phyloP scores from a whole-genome alignment of 2,329 filamentous ascomycete genomes.

The Monosporascus sp. region DNA sequence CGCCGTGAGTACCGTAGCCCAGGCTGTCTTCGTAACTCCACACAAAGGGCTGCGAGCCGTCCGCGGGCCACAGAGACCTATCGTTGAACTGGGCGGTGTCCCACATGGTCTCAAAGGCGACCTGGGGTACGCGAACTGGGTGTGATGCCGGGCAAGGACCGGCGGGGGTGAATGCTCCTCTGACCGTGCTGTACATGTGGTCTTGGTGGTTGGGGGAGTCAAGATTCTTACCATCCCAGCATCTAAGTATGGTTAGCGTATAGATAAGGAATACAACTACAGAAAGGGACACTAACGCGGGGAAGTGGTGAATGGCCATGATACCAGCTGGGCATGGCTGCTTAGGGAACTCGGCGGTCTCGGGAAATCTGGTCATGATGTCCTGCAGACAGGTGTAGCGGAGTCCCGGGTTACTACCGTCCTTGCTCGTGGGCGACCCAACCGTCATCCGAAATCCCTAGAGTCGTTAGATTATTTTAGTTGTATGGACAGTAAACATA shows the following conservation, averaged over 20 bases:
- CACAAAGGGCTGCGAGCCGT: slow-evolving; percentile 31
- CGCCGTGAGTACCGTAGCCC: slow-evolving; percentile 27
- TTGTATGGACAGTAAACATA: slow-evolving; percentile 6
- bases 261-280: background rate
- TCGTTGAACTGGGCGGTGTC: slow-evolving; percentile 34
- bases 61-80: slow-evolving; percentile 30
- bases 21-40: slow-evolving; percentile 28
- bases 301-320: slow-evolving; percentile 34
- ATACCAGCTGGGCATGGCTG: slow-evolving; percentile 32
- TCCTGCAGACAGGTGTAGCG: slow-evolving; percentile 28
- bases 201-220: slow-evolving; percentile 27
- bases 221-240: slow-evolving; percentile 21
- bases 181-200: slow-evolving; percentile 34
- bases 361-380: slow-evolving; percentile 31
- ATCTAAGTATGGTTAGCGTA: slow-evolving; percentile 18
- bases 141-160: slow-evolving; percentile 31
- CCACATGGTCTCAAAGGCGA: slow-evolving; percentile 41
- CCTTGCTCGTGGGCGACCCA: slow-evolving; percentile 22
- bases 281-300: slow-evolving; percentile 19
- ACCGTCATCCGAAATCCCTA: slow-evolving; percentile 38
- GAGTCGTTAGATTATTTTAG: slow-evolving; percentile 4
- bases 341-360: slow-evolving; percentile 30
- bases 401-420: slow-evolving; percentile 22
- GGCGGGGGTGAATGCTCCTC: slow-evolving; percentile 20
- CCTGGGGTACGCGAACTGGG: slow-evolving; percentile 31